phyloP scores from a whole-genome alignment of 176 grass and related monocot genomes.

The Bothriochloa decipiens region DNA sequence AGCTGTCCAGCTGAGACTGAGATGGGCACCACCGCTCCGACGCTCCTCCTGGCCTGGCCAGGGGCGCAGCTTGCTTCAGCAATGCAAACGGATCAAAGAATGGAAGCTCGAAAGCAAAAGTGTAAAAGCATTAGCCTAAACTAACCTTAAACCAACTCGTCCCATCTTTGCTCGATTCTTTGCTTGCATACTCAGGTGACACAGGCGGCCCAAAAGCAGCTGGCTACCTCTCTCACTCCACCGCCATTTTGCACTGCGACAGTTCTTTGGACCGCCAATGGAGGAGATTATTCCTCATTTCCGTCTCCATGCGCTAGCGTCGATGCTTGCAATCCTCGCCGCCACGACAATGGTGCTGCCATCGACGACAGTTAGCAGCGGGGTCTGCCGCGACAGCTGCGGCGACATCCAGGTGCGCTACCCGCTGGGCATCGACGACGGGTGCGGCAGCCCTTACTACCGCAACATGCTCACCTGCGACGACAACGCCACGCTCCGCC shows the following conservation, averaged over 20 bases:
- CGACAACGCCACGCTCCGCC: constrained; percentile 63
- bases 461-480: constrained; percentile 77
- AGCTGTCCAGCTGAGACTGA: too few relatives aligned
- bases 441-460: constrained; percentile 94
- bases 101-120: background rate
- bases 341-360: background rate
- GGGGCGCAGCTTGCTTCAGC: too few relatives aligned
- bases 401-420: constrained; percentile 72
- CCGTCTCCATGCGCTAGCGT: constrained; percentile 26
- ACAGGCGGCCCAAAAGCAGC: constrained; percentile 4
- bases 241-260: background rate
- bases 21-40: too few relatives aligned
- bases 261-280: constrained; percentile 2
- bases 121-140: background rate
- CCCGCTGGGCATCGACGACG: constrained; percentile 83
- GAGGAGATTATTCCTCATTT: background rate
- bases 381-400: constrained; percentile 70
- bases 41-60: too few relatives aligned
- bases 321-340: constrained; percentile 9
- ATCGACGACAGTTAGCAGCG: constrained; percentile 13
- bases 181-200: background rate
- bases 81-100: background rate
- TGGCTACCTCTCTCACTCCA: background rate
- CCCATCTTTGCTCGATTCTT: background rate
- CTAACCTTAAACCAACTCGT: background rate